Evolutionary conservation across 169 alveolate genomes (phyloP).

Genomic region (Babesia gibsoni): DNA sequence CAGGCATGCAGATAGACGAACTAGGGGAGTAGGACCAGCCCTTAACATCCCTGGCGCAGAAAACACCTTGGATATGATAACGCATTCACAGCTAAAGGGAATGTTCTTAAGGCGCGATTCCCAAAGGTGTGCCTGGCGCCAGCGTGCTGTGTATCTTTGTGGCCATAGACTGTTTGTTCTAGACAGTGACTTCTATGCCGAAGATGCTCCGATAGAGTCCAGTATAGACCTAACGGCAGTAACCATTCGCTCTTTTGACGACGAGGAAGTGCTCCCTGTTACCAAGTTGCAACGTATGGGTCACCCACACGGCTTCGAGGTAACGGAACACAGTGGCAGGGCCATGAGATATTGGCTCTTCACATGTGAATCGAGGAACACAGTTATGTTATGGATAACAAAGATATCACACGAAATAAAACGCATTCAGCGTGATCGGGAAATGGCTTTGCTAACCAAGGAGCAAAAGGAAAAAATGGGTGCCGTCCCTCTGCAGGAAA

Average conservation of each 20-base stretch:
- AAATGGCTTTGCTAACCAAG: background rate
- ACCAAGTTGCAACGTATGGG: conserved; percentile 49
- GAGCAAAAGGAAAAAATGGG: background rate
- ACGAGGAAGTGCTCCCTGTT: conserved; percentile 25
- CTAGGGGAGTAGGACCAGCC: conserved; percentile 15
- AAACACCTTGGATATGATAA: conserved; percentile 26
- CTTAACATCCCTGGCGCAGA: background rate
- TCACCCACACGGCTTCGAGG: conserved; percentile 59
- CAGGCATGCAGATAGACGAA: conserved; percentile 19
- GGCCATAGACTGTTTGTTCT: conserved; percentile 21
- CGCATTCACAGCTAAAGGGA: conserved; percentile 39
- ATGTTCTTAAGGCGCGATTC: conserved; percentile 50
- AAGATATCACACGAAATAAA: background rate
- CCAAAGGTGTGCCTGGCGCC: conserved; percentile 32
- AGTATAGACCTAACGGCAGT: conserved; percentile 51
- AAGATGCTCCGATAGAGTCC: conserved; percentile 46
- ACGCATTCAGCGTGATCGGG: background rate
- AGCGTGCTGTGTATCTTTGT: conserved; percentile 45
- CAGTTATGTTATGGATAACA: conserved; percentile 38
- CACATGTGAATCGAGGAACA: conserved; percentile 47
- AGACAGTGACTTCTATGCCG: conserved; percentile 29
- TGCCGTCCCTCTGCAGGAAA: background rate
- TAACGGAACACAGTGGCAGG: conserved; percentile 20
- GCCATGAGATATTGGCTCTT: conserved; percentile 45
- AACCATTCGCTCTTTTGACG: conserved; percentile 21